These are phyloP conservation scores for Aspergillus ruber DNA, from an alignment of 2,329 filamentous ascomycete species.

Conservation along the genomic window DNA sequence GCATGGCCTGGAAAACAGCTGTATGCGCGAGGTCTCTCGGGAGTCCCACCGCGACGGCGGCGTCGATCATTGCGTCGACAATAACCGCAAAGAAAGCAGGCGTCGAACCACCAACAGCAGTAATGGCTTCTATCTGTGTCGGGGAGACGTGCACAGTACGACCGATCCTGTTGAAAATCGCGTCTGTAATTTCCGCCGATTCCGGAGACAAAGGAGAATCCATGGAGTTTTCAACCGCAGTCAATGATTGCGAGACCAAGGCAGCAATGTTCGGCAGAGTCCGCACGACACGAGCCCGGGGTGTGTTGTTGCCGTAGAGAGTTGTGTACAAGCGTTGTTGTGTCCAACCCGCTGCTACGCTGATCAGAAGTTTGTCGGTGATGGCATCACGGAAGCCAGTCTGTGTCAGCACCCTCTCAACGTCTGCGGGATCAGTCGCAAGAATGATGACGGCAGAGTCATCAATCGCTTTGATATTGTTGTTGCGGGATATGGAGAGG, in stretches of 20 bases:
- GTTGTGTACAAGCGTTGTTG: slow-evolving; percentile 33
- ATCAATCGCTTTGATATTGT: slow-evolving; percentile 30
- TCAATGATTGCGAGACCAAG: slow-evolving; percentile 38
- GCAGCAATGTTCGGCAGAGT: slow-evolving; percentile 43
- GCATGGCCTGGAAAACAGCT: slow-evolving; percentile 59
- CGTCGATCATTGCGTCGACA: slow-evolving; percentile 55
- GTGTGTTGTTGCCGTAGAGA: slow-evolving; percentile 24
- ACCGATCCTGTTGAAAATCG: slow-evolving; percentile 50
- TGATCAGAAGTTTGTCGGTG: slow-evolving; percentile 44
- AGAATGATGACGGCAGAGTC: slow-evolving; percentile 41
- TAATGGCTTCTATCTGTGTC: slow-evolving; percentile 50
- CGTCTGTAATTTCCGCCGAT: slow-evolving; percentile 27
- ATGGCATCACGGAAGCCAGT: slow-evolving; percentile 36
- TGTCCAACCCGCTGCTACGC: slow-evolving; percentile 47
- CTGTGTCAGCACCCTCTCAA: slow-evolving; percentile 33
- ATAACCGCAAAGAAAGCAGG: slow-evolving; percentile 57
- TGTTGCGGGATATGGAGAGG: slow-evolving; percentile 28
- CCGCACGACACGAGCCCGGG: slow-evolving; percentile 30
- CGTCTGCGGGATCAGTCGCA: slow-evolving; percentile 42
- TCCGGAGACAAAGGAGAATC: slow-evolving; percentile 37
- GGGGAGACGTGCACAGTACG: slow-evolving; percentile 47
- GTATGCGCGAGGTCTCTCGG: slow-evolving; percentile 53
- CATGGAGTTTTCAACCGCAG: slow-evolving; percentile 44
- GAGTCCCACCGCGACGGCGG: slow-evolving; percentile 57
- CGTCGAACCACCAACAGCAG: slow-evolving; percentile 55